phyloP scores from a whole-genome alignment of 2,329 filamentous ascomycete genomes.

The Parastagonospora nodorum region DNA sequence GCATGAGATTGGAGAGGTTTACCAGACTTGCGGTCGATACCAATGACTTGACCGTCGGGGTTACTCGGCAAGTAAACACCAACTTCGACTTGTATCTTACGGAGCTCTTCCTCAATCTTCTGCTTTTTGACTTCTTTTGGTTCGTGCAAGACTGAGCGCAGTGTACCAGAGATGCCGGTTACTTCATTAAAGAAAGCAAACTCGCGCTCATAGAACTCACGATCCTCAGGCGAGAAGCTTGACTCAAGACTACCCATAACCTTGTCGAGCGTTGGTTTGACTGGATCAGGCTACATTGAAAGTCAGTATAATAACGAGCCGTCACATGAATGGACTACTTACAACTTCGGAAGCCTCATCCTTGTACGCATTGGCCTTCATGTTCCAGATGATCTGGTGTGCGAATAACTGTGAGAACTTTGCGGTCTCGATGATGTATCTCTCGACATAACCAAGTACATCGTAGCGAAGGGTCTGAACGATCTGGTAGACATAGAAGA shows the following conservation, averaged over 20 bases:
- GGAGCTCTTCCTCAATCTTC: slow-evolving; percentile 97
- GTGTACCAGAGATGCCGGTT: slow-evolving; percentile 90
- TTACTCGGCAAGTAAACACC: slow-evolving; percentile 97
- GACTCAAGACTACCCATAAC: slow-evolving; percentile 84
- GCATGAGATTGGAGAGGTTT: slow-evolving; percentile 97
- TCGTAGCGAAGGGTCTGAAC: slow-evolving; percentile 96
- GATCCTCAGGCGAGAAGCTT: slow-evolving; percentile 80
- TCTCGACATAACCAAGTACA: slow-evolving; percentile 88
- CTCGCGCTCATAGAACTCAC: slow-evolving; percentile 87
- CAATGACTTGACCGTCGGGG: slow-evolving; percentile 94
- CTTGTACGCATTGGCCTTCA: slow-evolving; percentile 98
- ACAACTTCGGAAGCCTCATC: slow-evolving; percentile 89
- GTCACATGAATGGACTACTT: slow-evolving; percentile 45
- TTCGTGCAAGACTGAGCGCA: slow-evolving; percentile 89
- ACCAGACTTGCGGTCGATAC: slow-evolving; percentile 96
- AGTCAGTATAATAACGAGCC: background rate
- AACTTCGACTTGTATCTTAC: slow-evolving; percentile 95
- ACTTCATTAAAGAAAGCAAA: slow-evolving; percentile 99
- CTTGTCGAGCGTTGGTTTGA: slow-evolving; percentile 90
- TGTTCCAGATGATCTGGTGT: slow-evolving; percentile 99
- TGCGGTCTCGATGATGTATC: slow-evolving; percentile 95
- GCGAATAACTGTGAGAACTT: slow-evolving; percentile 98
- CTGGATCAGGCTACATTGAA: slow-evolving; percentile 71
- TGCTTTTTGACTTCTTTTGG: slow-evolving; percentile 97
- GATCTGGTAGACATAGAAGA: slow-evolving; percentile 98